A percentile compares a stretch with the other conserved stretches of the same genome.
Conservation (phyloP, 2,329 filamentous ascomycete species). For the Talaromyces sp. region DNA sequence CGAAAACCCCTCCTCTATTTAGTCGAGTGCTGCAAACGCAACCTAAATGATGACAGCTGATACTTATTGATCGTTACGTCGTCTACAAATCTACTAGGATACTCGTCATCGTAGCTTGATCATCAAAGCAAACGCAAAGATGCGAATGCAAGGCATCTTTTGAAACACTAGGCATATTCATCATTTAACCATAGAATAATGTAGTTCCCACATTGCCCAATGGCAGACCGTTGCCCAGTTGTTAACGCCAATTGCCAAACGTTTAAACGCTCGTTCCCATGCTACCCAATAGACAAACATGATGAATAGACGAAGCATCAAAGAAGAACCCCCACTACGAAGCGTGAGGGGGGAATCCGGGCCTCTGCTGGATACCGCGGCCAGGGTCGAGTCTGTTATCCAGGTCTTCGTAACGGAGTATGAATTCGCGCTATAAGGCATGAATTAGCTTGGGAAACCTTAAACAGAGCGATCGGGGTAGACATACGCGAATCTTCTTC, state of each 20-base stretch:
- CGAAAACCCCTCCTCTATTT: no score
- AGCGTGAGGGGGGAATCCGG: slow-evolving; percentile 38
- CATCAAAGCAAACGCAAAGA: background rate
- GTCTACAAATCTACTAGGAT: background rate
- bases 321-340: slow-evolving; percentile 29
- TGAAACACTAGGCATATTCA: slow-evolving; percentile 9
- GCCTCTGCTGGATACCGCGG: slow-evolving; percentile 34
- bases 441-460: slow-evolving; percentile 15
- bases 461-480: background rate
- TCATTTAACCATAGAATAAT: slow-evolving; percentile 17
- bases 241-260: slow-evolving; percentile 16
- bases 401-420: slow-evolving; percentile 51
- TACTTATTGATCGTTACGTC: background rate
- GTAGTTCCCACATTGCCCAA: slow-evolving; percentile 18
- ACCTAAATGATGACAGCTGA: background rate
- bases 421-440: slow-evolving; percentile 44
- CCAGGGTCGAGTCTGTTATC: slow-evolving; percentile 48
- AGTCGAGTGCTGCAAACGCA: no score
- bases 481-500: slow-evolving; percentile 50
- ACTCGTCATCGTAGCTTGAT: background rate
- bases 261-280: slow-evolving; percentile 18
- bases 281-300: slow-evolving; percentile 20
- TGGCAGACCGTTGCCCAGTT: slow-evolving; percentile 17
- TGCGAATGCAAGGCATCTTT: slow-evolving; percentile 11
- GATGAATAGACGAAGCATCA: slow-evolving; percentile 19